Base-by-base conservation (phyloP, 2,329 filamentous ascomycete species). In the Calonectria pteridis region DNA sequence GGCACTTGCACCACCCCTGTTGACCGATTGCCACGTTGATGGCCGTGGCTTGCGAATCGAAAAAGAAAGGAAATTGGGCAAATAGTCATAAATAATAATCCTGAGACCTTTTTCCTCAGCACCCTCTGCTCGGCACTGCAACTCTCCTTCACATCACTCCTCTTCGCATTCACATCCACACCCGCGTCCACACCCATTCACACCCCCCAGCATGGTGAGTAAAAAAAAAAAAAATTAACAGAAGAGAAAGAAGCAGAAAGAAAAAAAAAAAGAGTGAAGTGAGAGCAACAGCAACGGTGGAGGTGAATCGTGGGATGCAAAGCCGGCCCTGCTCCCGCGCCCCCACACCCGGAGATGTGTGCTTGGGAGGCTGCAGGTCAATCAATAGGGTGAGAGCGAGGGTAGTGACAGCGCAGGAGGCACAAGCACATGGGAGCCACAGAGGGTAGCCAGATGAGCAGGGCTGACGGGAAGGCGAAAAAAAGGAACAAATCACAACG, bases 21-120 rank as follows among this genome's bases (percentile, higher is more conserved):
- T 80, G 76, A 74, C 74, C 78, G 78, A 69, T 78, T 83, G 83
- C 82, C 83, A 84, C 82, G 82, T 84, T 83, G 81, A 82, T 80
- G 71, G 81, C 80, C 68, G 72, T 75, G 73, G 74, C 73, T 78
- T 78, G 72, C 73, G 76, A 4, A 58, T 58, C 53, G 20, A 35
- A 58, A 58, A 58, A 37, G 74, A 74, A 67, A 71, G 53, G 73
- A 43, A 37, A 51, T 31, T 51, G 23, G 28, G 31, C 31, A 50
- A 35, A 29, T 58, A 58, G 26, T 58, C 31, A 58, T 35, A 33
- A 58, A 58, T 26, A 58, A 58, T 58, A 58, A 58, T 58, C 53
- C 31, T 58, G 53, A 58, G 53, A 58, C 53, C 53, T n/a, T 23
- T 35, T 23, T 20, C 31, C 31, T 58, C 53, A 37, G 49, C 26